phyloP scores from a whole-genome alignment of 148 eudicot genomes.

The Fagopyrum esculentum region DNA sequence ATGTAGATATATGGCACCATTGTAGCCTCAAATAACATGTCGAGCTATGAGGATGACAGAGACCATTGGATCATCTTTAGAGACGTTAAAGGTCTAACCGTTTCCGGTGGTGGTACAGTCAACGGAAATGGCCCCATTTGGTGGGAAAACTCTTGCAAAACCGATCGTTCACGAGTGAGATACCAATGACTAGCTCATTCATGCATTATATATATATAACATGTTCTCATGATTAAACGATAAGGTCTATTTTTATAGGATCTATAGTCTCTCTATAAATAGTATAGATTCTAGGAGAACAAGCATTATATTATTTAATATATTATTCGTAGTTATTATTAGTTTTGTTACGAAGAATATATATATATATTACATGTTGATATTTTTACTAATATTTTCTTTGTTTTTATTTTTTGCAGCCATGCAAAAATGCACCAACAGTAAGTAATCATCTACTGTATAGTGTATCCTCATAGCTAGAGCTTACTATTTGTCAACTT shows the following conservation, averaged over 20 bases:
- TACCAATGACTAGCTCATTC: background rate
- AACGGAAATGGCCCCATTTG: constrained; percentile 74
- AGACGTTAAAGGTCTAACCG: constrained; percentile 35
- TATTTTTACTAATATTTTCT: too few species aligned
- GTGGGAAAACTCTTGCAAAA: constrained; percentile 84
- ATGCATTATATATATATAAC: too few species aligned
- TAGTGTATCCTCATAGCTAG: background rate
- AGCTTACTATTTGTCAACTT: too few species aligned
- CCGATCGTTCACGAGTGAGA: constrained; percentile 38
- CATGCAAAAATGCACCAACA: constrained; percentile 70
- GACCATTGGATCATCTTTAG: constrained; percentile 55
- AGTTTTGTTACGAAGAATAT: background rate
- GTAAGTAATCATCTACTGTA: constrained; percentile 28
- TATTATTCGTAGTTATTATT: too few species aligned
- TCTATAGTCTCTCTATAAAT: too few species aligned
- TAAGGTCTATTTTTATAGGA: too few species aligned
- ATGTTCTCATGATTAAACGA: too few species aligned
- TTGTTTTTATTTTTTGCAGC: constrained; percentile 26
- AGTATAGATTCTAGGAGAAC: too few species aligned
- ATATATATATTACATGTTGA: too few species aligned
- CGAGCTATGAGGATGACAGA: constrained; percentile 36
- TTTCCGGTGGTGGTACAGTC: constrained; percentile 67
- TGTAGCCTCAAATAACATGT: constrained; percentile 39
- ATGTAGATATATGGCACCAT: constrained; percentile 63
- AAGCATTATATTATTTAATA: too few species aligned